Percentiles rank a stretch among this genome's conserved stretches.
phyloP scores from a whole-genome alignment of 805 yeast genomes.

The Saccharomycopsis sp. region DNA sequence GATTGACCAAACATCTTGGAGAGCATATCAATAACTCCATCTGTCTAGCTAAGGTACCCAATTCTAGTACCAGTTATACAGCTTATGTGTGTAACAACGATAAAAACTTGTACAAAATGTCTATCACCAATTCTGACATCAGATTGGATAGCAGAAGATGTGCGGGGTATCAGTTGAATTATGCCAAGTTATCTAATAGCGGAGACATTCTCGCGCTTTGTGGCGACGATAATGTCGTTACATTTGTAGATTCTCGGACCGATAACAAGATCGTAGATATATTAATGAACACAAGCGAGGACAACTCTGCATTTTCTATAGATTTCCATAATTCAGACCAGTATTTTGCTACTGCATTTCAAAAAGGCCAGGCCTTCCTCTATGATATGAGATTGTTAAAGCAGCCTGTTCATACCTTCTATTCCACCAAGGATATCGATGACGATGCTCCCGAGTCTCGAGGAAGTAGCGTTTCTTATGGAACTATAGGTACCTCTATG shows the following conservation, averaged over 20 bases:
- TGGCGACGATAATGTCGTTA: conserved; percentile 71
- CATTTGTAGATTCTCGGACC: conserved; percentile 41
- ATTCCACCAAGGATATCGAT: conserved; percentile 43
- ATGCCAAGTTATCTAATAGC: conserved; percentile 64
- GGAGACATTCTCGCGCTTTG: conserved; percentile 52
- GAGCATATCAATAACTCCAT: conserved; percentile 82
- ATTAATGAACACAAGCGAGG: background rate
- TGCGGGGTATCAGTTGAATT: conserved; percentile 66
- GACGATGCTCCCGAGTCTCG: background rate
- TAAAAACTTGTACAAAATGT: conserved; percentile 57
- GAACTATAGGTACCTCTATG: conserved; percentile 29
- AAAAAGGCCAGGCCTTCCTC: conserved; percentile 72
- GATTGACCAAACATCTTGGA: conserved; percentile 51
- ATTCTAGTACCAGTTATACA: conserved; percentile 36
- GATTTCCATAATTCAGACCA: conserved; percentile 71
- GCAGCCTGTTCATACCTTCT: conserved; percentile 46
- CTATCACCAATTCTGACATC: conserved; percentile 44
- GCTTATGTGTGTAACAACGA: conserved; percentile 83
- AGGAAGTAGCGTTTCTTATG: conserved; percentile 23
- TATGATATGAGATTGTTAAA: conserved; percentile 66
- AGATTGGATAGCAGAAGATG: conserved; percentile 38
- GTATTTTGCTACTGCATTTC: conserved; percentile 74
- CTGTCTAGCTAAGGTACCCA: conserved; percentile 39
- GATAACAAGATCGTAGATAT: conserved; percentile 3
- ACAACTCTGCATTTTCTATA: conserved; percentile 77